A percentile compares a stretch with the other conserved stretches of the same genome.
Conservation (phyloP, 306 rosid species). For the Rosa multiflora region DNA sequence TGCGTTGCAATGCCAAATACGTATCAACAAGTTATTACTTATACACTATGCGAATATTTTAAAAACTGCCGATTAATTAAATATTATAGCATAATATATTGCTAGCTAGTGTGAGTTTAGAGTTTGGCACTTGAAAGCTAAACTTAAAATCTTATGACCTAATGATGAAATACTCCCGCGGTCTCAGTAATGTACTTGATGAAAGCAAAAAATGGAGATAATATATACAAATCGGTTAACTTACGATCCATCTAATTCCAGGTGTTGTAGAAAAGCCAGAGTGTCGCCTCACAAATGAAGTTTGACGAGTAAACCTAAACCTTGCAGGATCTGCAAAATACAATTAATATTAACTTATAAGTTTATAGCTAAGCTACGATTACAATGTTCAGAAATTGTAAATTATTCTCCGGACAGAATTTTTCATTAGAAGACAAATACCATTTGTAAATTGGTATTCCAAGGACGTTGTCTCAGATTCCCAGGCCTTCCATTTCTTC, state of each 20-base stretch:
- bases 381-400: neutral
- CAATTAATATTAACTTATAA: neutral
- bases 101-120: no score
- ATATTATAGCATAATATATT: no score
- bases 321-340: conserved; percentile 55
- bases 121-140: no score
- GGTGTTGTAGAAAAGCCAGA: conserved; percentile 54
- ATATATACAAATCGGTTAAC: conserved; percentile 9
- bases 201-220: neutral
- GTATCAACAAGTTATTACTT: no score
- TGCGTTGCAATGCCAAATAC: no score
- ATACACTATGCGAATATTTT: no score
- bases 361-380: neutral
- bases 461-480: conserved; percentile 58
- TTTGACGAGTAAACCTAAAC: conserved; percentile 66
- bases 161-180: no score
- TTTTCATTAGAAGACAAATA: conserved; percentile 1
- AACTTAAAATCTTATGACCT: no score
- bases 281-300: conserved; percentile 66
- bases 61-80: no score
- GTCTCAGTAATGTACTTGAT: neutral
- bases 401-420: neutral
- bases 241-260: conserved; percentile 66
- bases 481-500: conserved; percentile 76
- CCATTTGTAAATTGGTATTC: conserved; percentile 70